A percentile compares a stretch with the other conserved stretches of the same genome.
These are phyloP conservation scores for Tuber indicum DNA, from an alignment of 495 filamentous ascomycete species.

Conservation along the genomic window DNA sequence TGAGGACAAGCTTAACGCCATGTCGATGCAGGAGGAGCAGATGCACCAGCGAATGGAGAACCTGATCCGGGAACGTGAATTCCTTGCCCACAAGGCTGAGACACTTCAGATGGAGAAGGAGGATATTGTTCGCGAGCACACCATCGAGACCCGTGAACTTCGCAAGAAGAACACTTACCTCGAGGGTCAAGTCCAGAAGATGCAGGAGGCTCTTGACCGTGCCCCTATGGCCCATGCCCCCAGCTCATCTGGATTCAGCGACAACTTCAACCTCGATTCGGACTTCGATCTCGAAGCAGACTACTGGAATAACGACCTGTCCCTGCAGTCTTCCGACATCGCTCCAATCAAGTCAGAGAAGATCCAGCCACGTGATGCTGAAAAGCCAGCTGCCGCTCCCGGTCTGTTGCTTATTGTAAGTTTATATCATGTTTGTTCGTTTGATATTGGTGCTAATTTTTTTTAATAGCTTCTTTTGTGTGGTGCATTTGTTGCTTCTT, in stretches of 20 bases:
- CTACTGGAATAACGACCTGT: conserved; percentile 35
- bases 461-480: conserved; percentile 70
- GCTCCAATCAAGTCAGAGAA: conserved; percentile 54
- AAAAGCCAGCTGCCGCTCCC: conserved; percentile 58
- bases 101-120: conserved; percentile 79
- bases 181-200: conserved; percentile 72
- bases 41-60: conserved; percentile 62
- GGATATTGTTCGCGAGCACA: conserved; percentile 80
- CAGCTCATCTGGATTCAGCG: conserved; percentile 44
- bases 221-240: conserved; percentile 36
- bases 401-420: conserved; percentile 57
- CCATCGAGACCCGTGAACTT: conserved; percentile 86
- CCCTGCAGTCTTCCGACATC: conserved; percentile 49
- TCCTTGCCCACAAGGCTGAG: conserved; percentile 67
- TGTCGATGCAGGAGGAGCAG: conserved; percentile 53
- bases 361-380: conserved; percentile 50
- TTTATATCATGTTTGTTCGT: neutral
- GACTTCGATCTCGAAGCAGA: conserved; percentile 42
- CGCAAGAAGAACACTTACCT: conserved; percentile 92
- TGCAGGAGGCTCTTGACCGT: conserved; percentile 56
- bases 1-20: conserved; percentile 64
- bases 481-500: conserved; percentile 88
- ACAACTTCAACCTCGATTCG: conserved; percentile 50
- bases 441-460: conserved; percentile 34
- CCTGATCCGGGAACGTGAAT: conserved; percentile 60